Conservation (phyloP, 2,329 filamentous ascomycete genomes). For the Falciphora oryzae region DNA sequence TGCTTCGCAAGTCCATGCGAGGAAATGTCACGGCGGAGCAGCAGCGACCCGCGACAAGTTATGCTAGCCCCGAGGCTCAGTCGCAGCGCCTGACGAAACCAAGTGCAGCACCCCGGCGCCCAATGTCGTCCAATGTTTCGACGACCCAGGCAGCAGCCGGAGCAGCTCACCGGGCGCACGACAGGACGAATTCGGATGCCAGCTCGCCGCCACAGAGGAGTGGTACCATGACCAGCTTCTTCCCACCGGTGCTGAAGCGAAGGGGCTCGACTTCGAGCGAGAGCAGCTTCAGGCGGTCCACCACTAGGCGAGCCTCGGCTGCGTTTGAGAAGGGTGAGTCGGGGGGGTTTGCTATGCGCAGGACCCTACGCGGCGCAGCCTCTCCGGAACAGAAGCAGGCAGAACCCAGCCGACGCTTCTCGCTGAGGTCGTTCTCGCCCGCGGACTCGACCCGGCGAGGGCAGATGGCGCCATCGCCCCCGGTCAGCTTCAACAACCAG, state of each 20-base stretch:
- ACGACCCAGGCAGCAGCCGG: slow-evolving; percentile 3
- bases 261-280: slow-evolving; percentile 62
- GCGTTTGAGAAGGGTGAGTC: slow-evolving; percentile 15
- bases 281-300: slow-evolving; percentile 71
- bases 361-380: slow-evolving; percentile 60
- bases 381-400: slow-evolving; percentile 18
- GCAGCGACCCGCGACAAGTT: neutral
- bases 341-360: slow-evolving; percentile 57
- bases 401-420: slow-evolving; percentile 43
- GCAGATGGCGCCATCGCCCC: slow-evolving; percentile 16
- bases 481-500: slow-evolving; percentile 11
- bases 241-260: slow-evolving; percentile 38
- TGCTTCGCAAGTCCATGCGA: slow-evolving; percentile 30
- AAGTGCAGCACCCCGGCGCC: neutral
- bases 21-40: slow-evolving; percentile 12
- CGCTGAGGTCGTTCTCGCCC: slow-evolving; percentile 66
- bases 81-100: slow-evolving; percentile 1
- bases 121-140: neutral
- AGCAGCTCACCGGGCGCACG: slow-evolving; percentile 7
- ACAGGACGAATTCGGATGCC: slow-evolving; percentile 9
- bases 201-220: neutral
- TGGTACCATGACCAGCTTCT: slow-evolving; percentile 13
- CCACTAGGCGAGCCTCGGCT: neutral
- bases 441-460: slow-evolving; percentile 45
- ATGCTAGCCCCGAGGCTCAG: slow-evolving; percentile 8